Base-by-base conservation (phyloP, 2,329 filamentous ascomycete species). In the Myriangium duriaei region DNA sequence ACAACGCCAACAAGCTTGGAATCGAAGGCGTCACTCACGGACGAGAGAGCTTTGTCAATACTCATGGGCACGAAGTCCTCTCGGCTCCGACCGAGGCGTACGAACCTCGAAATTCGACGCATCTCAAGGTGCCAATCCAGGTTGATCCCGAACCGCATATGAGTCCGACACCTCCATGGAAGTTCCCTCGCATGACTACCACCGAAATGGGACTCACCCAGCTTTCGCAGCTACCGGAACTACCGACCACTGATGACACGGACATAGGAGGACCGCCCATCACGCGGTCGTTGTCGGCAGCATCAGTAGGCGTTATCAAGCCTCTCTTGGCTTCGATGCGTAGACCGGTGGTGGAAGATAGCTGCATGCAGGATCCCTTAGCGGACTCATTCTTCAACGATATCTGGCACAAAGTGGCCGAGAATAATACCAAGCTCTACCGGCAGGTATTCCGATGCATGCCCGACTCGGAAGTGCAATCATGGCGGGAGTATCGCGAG, bases 351-450 rank as follows among this genome's bases (percentile, higher is more conserved):
- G 73, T 98, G 16, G 76, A 84, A 45, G 83, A 87, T 49, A 82
- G 96, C 55, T 96, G 88, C 61, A 98, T 98, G 86, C 74, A 71
- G 11, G 91, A 98, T 58, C 91, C 92, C 0, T 62, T 98, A 29
- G 78, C 79, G 41, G 72, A 84, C 38, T 65, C 71, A 1, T 98
- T 98, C 60, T 82, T 84, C 55, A 74, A 91, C 32, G 82, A 93
- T 45, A 77, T 84, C 2, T 98, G 92, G 92, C 78, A 80, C 47
- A 71, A 76, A 12, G 77, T 86, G 37, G 91, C 91, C 1, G 77
- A 81, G 45, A 96, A 96, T 64, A 98, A 98, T 57, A 98, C 91
- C 3, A 88, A 86, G 55, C 72, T 98, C 33, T 98, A 83, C 63
- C 81, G 91, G 19, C 76, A 81, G 44, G 88, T 98, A 6, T 98